Evolutionary conservation across 129 eudicot species (phyloP).

Genomic region (Artemisia argyi): DNA sequence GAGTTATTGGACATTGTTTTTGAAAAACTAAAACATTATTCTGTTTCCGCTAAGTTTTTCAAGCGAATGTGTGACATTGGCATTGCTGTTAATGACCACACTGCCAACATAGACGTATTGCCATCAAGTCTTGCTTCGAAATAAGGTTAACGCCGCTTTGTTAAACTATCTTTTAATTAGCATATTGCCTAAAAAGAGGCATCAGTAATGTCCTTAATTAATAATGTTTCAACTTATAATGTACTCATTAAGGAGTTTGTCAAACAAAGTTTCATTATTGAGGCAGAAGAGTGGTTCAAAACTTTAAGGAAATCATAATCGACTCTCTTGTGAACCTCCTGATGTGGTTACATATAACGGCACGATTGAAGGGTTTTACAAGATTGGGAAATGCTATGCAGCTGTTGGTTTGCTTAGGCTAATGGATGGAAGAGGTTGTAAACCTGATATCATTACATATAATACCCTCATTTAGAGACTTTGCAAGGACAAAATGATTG

Average conservation of each 20-base stretch:
- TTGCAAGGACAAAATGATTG: too few species aligned
- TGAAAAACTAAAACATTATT: too few species aligned
- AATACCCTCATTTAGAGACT: background rate
- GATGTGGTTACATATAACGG: background rate
- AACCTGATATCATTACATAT: constrained; percentile 6
- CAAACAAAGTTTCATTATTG: background rate
- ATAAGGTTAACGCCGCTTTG: too few species aligned
- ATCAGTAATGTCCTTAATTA: background rate
- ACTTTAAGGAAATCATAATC: background rate
- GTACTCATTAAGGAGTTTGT: constrained; percentile 1
- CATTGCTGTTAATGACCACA: too few species aligned
- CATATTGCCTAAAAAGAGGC: background rate
- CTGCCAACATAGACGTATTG: too few species aligned
- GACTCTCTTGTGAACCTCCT: too few species aligned
- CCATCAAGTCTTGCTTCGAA: too few species aligned
- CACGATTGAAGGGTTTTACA: constrained; percentile 19
- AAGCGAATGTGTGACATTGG: too few species aligned
- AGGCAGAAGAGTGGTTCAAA: constrained; percentile 8
- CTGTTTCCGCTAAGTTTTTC: too few species aligned
- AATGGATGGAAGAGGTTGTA: background rate
- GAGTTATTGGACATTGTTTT: too few species aligned
- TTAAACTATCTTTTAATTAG: background rate
- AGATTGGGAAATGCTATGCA: background rate
- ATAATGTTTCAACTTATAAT: background rate
- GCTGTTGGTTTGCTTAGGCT: constrained; percentile 5